Percentiles rank a stretch among this genome's conserved stretches.
Evolutionary conservation across 176 grass and related monocot genomes (phyloP).

Genomic region (Carex kokanica): DNA sequence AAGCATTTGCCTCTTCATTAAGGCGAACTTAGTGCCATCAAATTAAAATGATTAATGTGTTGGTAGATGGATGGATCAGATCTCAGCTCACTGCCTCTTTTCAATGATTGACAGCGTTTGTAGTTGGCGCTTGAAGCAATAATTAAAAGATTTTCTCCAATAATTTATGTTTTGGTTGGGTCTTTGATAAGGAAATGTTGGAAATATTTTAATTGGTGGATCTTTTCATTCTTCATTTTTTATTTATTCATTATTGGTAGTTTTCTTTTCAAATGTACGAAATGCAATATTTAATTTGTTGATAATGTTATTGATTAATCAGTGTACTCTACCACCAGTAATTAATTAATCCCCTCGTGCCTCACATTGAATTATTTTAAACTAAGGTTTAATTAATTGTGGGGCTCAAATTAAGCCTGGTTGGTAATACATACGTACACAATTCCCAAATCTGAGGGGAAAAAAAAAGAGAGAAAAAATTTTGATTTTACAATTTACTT

Average conservation of each 20-base stretch:
- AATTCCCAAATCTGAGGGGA: neutral
- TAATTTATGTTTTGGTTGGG: neutral
- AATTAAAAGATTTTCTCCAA: neutral
- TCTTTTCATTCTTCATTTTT: neutral
- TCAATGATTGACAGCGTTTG: constrained; percentile 6
- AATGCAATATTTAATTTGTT: neutral
- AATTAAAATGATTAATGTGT: neutral
- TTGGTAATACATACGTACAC: neutral
- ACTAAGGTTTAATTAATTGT: neutral
- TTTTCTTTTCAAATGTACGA: neutral
- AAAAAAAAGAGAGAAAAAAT: neutral
- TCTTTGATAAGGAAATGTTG: neutral
- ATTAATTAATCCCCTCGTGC: neutral
- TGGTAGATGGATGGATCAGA: neutral
- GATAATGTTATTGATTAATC: neutral
- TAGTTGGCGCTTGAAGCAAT: constrained; percentile 10
- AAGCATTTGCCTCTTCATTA: constrained; percentile 19
- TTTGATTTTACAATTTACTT: neutral
- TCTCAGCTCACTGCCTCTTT: neutral
- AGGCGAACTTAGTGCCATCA: neutral
- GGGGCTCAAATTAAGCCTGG: neutral
- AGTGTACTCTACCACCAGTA: neutral
- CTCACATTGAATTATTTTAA: neutral
- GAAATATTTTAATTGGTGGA: neutral
- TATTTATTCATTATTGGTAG: neutral